Percentiles rank a stretch among this genome's conserved stretches.
phyloP scores from a whole-genome alignment of 352 stramenopile genomes.

The Phytophthora multivora region DNA sequence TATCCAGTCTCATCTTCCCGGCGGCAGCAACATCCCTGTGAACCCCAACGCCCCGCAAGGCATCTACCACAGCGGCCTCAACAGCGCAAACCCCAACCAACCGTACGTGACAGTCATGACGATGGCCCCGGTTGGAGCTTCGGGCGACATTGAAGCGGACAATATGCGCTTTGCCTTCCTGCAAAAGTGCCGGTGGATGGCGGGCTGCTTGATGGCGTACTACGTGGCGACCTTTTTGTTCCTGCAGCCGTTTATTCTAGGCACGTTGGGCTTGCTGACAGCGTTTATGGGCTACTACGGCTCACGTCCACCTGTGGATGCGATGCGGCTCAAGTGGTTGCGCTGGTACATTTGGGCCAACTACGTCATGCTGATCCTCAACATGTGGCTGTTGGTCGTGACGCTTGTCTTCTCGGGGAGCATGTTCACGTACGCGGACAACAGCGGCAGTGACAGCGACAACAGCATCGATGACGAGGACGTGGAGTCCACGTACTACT shows the following conservation, averaged over 20 bases:
- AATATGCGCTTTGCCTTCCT: constrained; percentile 62
- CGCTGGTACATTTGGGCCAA: constrained; percentile 73
- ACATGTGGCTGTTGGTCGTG: constrained; percentile 65
- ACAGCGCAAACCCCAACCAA: constrained; percentile 19
- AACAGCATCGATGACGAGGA: constrained; percentile 30
- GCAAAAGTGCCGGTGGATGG: constrained; percentile 66
- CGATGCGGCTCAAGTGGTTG: constrained; percentile 70
- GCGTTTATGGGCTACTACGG: constrained; percentile 71
- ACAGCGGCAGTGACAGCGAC: constrained; percentile 11
- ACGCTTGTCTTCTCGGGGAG: constrained; percentile 45
- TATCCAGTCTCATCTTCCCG: constrained; percentile 40
- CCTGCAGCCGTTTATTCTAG: constrained; percentile 73
- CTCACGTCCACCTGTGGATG: constrained; percentile 59
- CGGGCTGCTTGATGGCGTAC: constrained; percentile 66
- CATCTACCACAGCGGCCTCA: constrained; percentile 16
- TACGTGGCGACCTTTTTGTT: constrained; percentile 77
- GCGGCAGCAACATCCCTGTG: constrained; percentile 49
- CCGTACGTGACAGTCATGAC: constrained; percentile 44
- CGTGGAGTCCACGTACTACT: constrained; percentile 36
- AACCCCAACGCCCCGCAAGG: constrained; percentile 28
- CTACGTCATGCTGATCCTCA: constrained; percentile 71
- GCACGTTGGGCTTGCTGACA: constrained; percentile 58
- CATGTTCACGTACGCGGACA: constrained; percentile 19
- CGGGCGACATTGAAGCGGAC: constrained; percentile 31
- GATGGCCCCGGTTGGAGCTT: constrained; percentile 29